A percentile compares a stretch with the other conserved stretches of the same genome.
phyloP scores from a whole-genome alignment of 306 rosid species.

The Medicago lupulina region DNA sequence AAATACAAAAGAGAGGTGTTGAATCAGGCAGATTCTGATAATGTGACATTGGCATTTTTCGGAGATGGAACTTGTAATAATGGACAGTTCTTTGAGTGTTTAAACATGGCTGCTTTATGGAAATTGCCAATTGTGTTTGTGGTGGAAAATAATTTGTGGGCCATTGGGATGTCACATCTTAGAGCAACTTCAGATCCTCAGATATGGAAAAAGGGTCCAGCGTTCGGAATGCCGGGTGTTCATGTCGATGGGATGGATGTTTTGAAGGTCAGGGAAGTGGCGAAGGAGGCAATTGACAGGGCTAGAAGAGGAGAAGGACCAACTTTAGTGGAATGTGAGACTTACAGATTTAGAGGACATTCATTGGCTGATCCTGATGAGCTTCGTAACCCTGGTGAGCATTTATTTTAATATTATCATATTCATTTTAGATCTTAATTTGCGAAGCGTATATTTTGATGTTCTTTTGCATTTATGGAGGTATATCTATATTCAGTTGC shows the following conservation, averaged over 20 bases:
- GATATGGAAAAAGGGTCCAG: constrained; percentile 99
- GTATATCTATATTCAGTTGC: constrained; percentile 14
- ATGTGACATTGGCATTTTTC: constrained; percentile 84
- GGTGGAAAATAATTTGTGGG: constrained; percentile 99
- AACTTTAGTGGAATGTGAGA: constrained; percentile 93
- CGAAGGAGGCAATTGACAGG: constrained; percentile 87
- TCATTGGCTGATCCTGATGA: constrained; percentile 99
- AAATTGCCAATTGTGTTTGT: constrained; percentile 95
- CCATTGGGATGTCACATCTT: constrained; percentile 97
- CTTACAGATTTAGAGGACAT: constrained; percentile 97
- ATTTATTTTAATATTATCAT: constrained; percentile 21
- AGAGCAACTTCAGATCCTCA: constrained; percentile 98
- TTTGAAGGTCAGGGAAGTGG: constrained; percentile 98
- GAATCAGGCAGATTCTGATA: constrained; percentile 71
- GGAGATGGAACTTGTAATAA: constrained; percentile 98
- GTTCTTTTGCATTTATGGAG: constrained; percentile 12
- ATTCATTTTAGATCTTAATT: background rate
- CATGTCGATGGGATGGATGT: constrained; percentile 99
- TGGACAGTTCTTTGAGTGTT: constrained; percentile 96
- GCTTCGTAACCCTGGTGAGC: constrained; percentile 99
- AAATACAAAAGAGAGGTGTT: constrained; percentile 88
- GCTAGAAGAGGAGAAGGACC: constrained; percentile 99
- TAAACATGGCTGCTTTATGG: constrained; percentile 99
- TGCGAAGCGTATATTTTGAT: constrained; percentile 18
- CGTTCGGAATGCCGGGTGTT: constrained; percentile 98